Conservation (phyloP, 768 basidiomycete genomes). For the Mycena galopus region DNA sequence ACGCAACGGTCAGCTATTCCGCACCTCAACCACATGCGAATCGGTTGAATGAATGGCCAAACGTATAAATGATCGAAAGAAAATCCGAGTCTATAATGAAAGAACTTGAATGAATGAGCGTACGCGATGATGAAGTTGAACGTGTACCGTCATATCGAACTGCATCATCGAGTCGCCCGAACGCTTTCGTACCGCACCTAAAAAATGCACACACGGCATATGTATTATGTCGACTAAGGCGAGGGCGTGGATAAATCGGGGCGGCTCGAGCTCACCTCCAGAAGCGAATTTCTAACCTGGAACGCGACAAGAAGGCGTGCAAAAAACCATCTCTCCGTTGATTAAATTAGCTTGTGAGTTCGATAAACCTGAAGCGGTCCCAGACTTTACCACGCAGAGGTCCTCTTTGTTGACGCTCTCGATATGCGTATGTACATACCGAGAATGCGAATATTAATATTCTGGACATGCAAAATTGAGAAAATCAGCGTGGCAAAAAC, state of each 20-base stretch:
- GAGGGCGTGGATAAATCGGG: no score
- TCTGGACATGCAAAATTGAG: no score
- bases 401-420: constrained; percentile 42
- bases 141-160: constrained; percentile 41
- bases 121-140: background rate
- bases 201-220: constrained; percentile 43
- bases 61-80: constrained; percentile 71
- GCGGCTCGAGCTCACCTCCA: no score
- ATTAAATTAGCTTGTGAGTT: no score
- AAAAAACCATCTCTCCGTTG: no score
- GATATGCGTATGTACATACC: constrained; percentile 44
- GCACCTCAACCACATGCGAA: background rate
- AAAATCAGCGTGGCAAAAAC: background rate
- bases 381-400: constrained; percentile 20
- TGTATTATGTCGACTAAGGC: background rate
- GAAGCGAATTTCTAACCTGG: no score
- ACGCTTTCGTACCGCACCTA: constrained; percentile 51
- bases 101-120: background rate
- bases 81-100: constrained; percentile 59
- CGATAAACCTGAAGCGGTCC: no score
- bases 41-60: background rate
- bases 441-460: constrained; percentile 32
- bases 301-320: no score
- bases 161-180: constrained; percentile 57
- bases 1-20: constrained; percentile 56